Evolutionary conservation across 306 rosid genomes (phyloP).

Genomic region (Comarum palustre): DNA sequence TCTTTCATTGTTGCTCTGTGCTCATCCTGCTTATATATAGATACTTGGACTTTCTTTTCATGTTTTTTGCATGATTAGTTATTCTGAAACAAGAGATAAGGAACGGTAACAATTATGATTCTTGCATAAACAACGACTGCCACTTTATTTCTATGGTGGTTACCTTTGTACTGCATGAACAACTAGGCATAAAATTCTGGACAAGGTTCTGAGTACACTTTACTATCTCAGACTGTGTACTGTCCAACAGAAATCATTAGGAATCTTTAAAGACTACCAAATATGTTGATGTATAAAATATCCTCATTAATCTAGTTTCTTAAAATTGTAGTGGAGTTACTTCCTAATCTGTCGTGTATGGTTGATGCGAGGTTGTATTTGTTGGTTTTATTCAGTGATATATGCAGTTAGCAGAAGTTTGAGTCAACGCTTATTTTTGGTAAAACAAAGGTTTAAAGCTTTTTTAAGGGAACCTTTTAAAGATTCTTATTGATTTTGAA

Average conservation of each 20-base stretch:
- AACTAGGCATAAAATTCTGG: neutral
- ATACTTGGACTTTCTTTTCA: neutral
- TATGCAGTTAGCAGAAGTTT: neutral
- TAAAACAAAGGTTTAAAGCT: neutral
- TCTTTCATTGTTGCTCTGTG: slow-evolving; percentile 4
- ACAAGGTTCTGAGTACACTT: neutral
- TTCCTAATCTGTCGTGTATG: neutral
- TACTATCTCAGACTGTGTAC: neutral
- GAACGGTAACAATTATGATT: neutral
- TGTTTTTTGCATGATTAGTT: neutral
- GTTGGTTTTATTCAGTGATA: neutral
- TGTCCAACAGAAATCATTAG: neutral
- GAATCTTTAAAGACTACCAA: neutral
- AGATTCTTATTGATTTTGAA: neutral
- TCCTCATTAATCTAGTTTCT: neutral
- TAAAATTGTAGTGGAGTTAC: neutral
- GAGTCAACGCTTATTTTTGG: neutral
- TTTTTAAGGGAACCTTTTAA: neutral
- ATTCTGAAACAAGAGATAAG: neutral
- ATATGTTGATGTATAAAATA: neutral
- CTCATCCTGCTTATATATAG: neutral
- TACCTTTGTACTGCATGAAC: neutral
- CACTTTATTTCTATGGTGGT: neutral
- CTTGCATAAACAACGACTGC: neutral
- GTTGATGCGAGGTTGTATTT: neutral